Base-by-base conservation (phyloP, 176 grass and related monocot genomes). In the Oryza glumipatula region DNA sequence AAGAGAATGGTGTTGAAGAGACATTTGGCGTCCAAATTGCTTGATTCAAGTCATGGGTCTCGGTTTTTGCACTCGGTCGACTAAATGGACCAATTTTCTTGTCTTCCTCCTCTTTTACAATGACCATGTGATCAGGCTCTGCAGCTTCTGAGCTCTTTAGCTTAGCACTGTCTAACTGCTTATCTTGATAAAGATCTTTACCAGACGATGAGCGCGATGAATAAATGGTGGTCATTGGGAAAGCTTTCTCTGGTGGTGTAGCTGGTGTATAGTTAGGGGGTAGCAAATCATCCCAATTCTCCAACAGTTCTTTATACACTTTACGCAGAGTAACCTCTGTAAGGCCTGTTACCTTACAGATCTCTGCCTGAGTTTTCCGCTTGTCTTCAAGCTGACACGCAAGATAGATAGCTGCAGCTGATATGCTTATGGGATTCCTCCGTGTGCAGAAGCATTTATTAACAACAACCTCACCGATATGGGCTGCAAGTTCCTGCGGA, bases 331-430 rank as follows among this genome's bases (percentile, higher is more conserved):
- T 99, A 22, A 99, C 96, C 86, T 99, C 96, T 54, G 96, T 96
- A 67, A 99, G 94, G 21, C 96, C 93, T 0, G 96, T 99, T 33
- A 98, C 96, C 79, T 98, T 98, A 75, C 93, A 98, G 23, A 98
- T 98, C 81, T 98, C 96, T 13, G 93, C 96, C 77, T 98, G 96
- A 52, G 96, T 98, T 85, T 98, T 98, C 3, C 96, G 93, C 30
- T 98, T 95, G 84, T 98, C 96, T 78, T 98, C 96, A 0, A 98
- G 91, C 78, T 98, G 96, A 64, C 96, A 98, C 72, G 96, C 96
- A 41, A 98, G 88, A 66, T 98, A 95, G 69, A 98, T 98, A 67
- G 96, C 96, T 68, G 96, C 96, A 77, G 96, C 96, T 64, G 96
- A 98, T 89, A 98, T 98, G 80, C 96, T 98, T 76, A 98, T 98